phyloP scores from a whole-genome alignment of 768 basidiomycete species.

The Tulasnella sp. region DNA sequence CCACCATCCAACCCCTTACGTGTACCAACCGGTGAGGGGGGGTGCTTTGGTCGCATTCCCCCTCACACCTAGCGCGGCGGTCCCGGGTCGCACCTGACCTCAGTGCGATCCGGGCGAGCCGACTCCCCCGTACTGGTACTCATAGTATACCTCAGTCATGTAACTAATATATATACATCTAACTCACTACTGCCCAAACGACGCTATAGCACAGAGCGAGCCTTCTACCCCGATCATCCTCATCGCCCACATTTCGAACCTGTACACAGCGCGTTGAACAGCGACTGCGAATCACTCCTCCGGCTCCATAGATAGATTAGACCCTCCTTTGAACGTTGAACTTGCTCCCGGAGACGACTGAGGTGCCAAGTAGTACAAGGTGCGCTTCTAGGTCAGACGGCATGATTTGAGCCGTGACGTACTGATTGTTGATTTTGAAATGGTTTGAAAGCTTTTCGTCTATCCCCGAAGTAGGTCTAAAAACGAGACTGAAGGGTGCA shows the following conservation, averaged over 20 bases:
- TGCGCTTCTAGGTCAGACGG: slow-evolving; percentile 11
- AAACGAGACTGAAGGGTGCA: not conserved
- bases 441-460: not conserved
- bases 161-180: too few relatives aligned
- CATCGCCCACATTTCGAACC: slow-evolving; percentile 14
- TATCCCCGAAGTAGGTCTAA: not conserved
- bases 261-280: slow-evolving; percentile 14
- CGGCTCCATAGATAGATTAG: not conserved
- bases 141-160: too few relatives aligned
- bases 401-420: slow-evolving; percentile 7
- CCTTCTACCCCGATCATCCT: not conserved
- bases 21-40: too few relatives aligned
- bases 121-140: too few relatives aligned
- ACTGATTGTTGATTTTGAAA: not conserved
- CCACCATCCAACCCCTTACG: too few relatives aligned
- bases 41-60: too few relatives aligned
- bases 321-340: not conserved
- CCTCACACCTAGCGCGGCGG: too few relatives aligned
- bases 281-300: slow-evolving; percentile 17
- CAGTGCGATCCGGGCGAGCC: too few relatives aligned
- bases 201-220: too few relatives aligned
- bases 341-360: slow-evolving; percentile 9
- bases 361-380: slow-evolving; percentile 18
- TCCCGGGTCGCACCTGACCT: too few relatives aligned
- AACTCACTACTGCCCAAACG: too few relatives aligned